Conservation (phyloP, 2,329 filamentous ascomycete species). For the Penicillium sp. region DNA sequence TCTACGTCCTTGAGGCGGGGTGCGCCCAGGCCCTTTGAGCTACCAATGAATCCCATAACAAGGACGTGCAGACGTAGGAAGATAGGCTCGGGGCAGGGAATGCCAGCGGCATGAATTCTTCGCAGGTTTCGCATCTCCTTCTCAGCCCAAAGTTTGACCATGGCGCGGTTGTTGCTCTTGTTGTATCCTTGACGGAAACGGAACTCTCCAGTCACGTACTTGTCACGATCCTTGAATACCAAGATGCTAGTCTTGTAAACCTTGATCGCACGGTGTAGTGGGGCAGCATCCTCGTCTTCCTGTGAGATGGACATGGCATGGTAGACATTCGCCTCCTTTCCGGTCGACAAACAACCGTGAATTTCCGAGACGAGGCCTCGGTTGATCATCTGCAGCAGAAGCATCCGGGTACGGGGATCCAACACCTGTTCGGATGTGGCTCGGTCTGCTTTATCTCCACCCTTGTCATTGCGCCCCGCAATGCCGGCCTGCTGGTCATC, state of each 20-base stretch:
- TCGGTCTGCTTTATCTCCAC: conserved; percentile 72
- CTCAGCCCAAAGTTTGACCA: conserved; percentile 98
- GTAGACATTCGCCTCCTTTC: conserved; percentile 98
- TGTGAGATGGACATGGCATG: conserved; percentile 62
- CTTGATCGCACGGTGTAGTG: conserved; percentile 79
- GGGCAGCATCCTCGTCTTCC: conserved; percentile 44
- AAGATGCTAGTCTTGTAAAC: conserved; percentile 98
- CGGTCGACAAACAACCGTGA: conserved; percentile 89
- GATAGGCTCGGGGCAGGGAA: conserved; percentile 82
- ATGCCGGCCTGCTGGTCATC: conserved; percentile 53
- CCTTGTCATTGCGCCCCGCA: conserved; percentile 40
- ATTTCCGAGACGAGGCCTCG: conserved; percentile 79
- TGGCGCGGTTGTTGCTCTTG: conserved; percentile 87
- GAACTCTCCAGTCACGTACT: conserved; percentile 90
- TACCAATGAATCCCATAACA: conserved; percentile 87
- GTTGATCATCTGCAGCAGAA: conserved; percentile 92
- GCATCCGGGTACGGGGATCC: conserved; percentile 88
- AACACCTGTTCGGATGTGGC: conserved; percentile 92
- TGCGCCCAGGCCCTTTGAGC: conserved; percentile 75
- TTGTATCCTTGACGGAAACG: conserved; percentile 84
- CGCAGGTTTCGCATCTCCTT: conserved; percentile 95
- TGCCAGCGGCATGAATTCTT: conserved; percentile 71
- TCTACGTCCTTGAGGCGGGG: conserved; percentile 81
- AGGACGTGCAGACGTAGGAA: conserved; percentile 87
- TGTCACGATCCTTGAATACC: conserved; percentile 94